Evolutionary conservation across 1,284 basidiomycete species (phyloP), one percentile per base, ranked within the genome.

Genomic region (Sutorius eximius): DNA sequence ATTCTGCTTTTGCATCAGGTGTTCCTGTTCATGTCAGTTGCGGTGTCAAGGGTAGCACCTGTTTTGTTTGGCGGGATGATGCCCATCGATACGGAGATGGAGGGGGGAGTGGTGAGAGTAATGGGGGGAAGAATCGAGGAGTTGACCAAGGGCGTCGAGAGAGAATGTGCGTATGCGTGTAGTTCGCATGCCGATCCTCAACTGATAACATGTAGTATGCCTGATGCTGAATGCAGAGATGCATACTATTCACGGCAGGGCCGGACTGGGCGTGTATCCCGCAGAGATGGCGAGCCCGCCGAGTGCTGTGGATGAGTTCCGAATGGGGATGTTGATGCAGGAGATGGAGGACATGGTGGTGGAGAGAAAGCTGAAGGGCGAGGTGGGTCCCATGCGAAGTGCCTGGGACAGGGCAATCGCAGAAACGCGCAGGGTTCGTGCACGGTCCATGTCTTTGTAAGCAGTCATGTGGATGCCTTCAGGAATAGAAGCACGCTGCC

Each of bases 1-100:
- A 78, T 91, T 58, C 71, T 80, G 20, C 81, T 92, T 67, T 75
- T 93, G n/a, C 91, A 90, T 62, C 82, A 89, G 59, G 64, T 90
- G 27, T 92, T 89, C 67, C 72, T 91, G 59, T 83, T 89, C 64
- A 63, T 85, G 49, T 87, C 82, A 36, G 77, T 92, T 40, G 89
- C 87, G 0, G 75, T 91, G 18, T 82, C 81, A 16, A 79, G 85
- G 34, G 82, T 93, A 3, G 76, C 79, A 0, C 88, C 89, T 0
- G 78, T 83, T 12, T 70, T 91, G 38, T 79, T 85, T 52, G 82
- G 84, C 1, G 57, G 49, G 0, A 36, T 57, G 50, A 59, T 62
- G 53, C 40, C 40, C 2, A 51, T 38, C 12, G 61, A 69, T 24
- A 46, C 20, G 20, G 60, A 60, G 34, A 43, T 37, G n/a, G 71